These are phyloP conservation scores for Powellomyces hirtus DNA, from an alignment of 192 early-diverging fungal genomes.

Conservation along the genomic window DNA sequence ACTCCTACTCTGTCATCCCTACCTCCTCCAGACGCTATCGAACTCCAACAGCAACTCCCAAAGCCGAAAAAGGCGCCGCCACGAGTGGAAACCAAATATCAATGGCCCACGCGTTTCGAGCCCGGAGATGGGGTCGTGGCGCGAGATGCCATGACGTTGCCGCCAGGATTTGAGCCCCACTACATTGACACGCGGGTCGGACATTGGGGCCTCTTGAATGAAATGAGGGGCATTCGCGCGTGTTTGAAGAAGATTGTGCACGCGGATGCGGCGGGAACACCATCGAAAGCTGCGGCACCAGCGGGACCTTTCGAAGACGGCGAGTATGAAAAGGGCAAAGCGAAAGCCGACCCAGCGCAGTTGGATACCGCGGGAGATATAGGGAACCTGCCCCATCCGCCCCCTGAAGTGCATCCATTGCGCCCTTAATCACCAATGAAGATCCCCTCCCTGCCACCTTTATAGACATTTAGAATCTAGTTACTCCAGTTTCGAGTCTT, in stretches of 20 bases:
- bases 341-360: no score
- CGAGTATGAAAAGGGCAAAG: no score
- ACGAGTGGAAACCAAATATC: slow-evolving; percentile 10
- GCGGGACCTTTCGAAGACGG: no score
- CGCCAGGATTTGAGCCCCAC: slow-evolving; percentile 12
- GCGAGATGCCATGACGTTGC: slow-evolving; percentile 17
- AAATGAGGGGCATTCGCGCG: slow-evolving; percentile 6
- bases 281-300: no score
- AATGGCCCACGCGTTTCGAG: slow-evolving; percentile 16
- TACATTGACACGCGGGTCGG: neutral
- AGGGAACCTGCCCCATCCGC: no score
- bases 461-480: no score
- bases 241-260: slow-evolving; percentile 9
- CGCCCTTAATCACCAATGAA: no score
- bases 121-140: slow-evolving; percentile 32
- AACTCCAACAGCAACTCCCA: neutral
- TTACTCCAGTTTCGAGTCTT: no score
- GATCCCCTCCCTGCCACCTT: no score
- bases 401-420: no score
- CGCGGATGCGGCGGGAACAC: no score
- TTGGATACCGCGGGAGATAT: no score
- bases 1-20: neutral
- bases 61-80: neutral
- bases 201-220: slow-evolving; percentile 30
- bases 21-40: neutral